Evolutionary conservation across 2,329 filamentous ascomycete genomes (phyloP).

Genomic region (Ophiostoma angusticollis): DNA sequence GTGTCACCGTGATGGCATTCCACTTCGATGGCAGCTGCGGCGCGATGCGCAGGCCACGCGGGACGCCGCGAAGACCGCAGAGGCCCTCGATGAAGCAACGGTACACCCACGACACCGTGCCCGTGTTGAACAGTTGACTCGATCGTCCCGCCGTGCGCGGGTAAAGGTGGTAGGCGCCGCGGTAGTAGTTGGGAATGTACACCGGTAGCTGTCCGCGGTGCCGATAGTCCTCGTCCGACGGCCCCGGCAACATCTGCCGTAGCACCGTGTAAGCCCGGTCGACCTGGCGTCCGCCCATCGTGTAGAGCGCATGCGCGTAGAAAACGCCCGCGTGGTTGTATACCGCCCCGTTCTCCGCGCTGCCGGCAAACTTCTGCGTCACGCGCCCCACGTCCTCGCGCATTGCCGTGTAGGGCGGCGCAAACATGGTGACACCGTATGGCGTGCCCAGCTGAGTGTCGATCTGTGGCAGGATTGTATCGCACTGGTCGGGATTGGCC

Average conservation of each 20-base stretch:
- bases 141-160: slow-evolving; percentile 41
- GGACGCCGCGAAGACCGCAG: slow-evolving; percentile 38
- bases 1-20: slow-evolving; percentile 32
- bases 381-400: slow-evolving; percentile 46
- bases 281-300: slow-evolving; percentile 27
- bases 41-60: slow-evolving; percentile 30
- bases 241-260: slow-evolving; percentile 41
- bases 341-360: slow-evolving; percentile 44
- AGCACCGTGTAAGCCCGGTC: slow-evolving; percentile 39
- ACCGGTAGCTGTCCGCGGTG: slow-evolving; percentile 43
- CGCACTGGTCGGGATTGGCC: slow-evolving; percentile 28
- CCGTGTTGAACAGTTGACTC: slow-evolving; percentile 46
- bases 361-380: slow-evolving; percentile 44
- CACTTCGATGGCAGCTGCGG: slow-evolving; percentile 40
- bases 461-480: slow-evolving; percentile 33
- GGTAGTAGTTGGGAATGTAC: slow-evolving; percentile 47
- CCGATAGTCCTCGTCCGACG: slow-evolving; percentile 34
- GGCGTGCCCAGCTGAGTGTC: slow-evolving; percentile 39
- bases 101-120: slow-evolving; percentile 44
- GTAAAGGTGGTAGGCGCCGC: slow-evolving; percentile 34
- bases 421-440: slow-evolving; percentile 44
- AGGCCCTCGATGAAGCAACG: slow-evolving; percentile 41
- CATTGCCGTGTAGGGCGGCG: slow-evolving; percentile 40
- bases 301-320: slow-evolving; percentile 41
- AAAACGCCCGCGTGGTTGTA: slow-evolving; percentile 46